Base-by-base conservation (phyloP, 306 rosid species). In the Cucurbita moschata region DNA sequence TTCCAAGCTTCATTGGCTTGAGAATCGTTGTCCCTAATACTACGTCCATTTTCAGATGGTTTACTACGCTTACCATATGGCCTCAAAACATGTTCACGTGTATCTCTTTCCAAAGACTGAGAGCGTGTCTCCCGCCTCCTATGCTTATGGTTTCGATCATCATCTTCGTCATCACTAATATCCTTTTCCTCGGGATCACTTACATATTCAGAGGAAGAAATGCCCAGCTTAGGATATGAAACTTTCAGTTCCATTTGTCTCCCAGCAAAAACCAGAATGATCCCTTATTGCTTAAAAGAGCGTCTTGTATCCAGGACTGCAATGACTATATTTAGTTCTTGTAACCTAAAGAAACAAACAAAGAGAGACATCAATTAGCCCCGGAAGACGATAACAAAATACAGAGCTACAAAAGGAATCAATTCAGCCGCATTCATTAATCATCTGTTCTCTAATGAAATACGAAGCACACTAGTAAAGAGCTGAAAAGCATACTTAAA, bases 161-260 rank as follows among this genome's bases (percentile, higher is more conserved):
- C 97, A 52, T 94, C 99, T 30, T 94, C 97, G 0, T 95, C 99
- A 30, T 95, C 99, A 70, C 96, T 95, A 66, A 95, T 85, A 83
- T 95, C 99, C 87, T 88, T 89, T 76, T 95, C 99, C 81, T 63
- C 78, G 7, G 72, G 78, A 53, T 76, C 77, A 74, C 70, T 57
- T 15, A 60, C 58, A 61, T 62, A 60, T 5, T 74, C 77, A 37
- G 68, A 74, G 19, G 77, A 46, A 49, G 77, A 74, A 47, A 59
- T 47, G 13, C 26, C 77, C 1, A 42, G 60, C 30, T 70, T 50
- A 26, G 74, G 30, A 70, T 70, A 70, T 35, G 74, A 50, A 70
- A 70, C 60, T 70, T 70, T 70, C 44, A 70, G 60, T 51, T 70
- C 74, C 74, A 70, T 70, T 70, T 70, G 14, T 50, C 30, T 49